phyloP scores from a whole-genome alignment of 2,329 filamentous ascomycete genomes.

The Calonectria pseudoturangicola region DNA sequence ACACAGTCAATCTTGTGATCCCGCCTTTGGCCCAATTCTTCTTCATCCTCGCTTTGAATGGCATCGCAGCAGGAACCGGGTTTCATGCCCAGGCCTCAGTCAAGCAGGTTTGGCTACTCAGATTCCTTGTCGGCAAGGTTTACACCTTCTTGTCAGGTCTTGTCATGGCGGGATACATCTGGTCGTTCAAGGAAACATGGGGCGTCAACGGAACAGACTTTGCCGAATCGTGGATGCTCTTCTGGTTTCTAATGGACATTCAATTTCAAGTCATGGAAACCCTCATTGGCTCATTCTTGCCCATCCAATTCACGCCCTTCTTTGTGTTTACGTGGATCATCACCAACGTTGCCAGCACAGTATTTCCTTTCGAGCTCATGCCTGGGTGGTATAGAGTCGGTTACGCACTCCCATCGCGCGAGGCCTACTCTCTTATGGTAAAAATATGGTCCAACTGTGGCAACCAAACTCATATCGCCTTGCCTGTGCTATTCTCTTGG shows the following conservation, averaged over 20 bases:
- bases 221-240: slow-evolving; percentile 19
- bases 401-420: slow-evolving; percentile 16
- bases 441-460: slow-evolving; percentile 28
- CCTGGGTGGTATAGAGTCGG: slow-evolving; percentile 29
- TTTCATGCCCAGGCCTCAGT: slow-evolving; percentile 4
- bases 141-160: slow-evolving; percentile 12
- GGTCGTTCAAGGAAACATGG: slow-evolving; percentile 26
- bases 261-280: slow-evolving; percentile 8
- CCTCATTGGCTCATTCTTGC: slow-evolving; percentile 7
- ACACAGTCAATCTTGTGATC: slow-evolving; percentile 27
- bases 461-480: neutral
- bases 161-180: slow-evolving; percentile 16
- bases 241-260: slow-evolving; percentile 29
- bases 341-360: slow-evolving; percentile 31
- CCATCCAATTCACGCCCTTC: slow-evolving; percentile 32
- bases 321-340: slow-evolving; percentile 40
- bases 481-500: slow-evolving; percentile 24
- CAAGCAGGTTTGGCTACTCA: slow-evolving; percentile 19
- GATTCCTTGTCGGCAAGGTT: slow-evolving; percentile 8
- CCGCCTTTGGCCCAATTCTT: slow-evolving; percentile 26
- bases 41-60: slow-evolving; percentile 24
- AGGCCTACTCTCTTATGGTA: slow-evolving; percentile 22
- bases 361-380: slow-evolving; percentile 33
- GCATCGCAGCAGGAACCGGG: neutral
- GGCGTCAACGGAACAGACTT: slow-evolving; percentile 4